Percentiles rank a stretch among this genome's conserved stretches.
phyloP scores from a whole-genome alignment of 139 green algal species.

The Mychonastes homosphaera region DNA sequence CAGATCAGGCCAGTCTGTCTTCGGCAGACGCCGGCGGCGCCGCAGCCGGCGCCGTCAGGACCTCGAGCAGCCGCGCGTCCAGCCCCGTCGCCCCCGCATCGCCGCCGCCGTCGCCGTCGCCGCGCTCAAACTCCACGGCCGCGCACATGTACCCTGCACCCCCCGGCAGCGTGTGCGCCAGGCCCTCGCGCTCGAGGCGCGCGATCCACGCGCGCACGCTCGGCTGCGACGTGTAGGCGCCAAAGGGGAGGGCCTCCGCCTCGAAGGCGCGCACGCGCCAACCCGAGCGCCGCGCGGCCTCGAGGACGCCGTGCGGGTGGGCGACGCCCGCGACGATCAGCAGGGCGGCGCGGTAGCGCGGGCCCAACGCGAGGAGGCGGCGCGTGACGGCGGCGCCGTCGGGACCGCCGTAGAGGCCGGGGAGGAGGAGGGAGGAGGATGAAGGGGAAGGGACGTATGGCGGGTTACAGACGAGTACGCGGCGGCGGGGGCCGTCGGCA shows the following conservation, averaged over 20 bases:
- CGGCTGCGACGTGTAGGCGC: constrained; percentile 39
- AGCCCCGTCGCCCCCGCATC: constrained; percentile 6
- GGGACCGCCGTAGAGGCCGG: constrained; percentile 30
- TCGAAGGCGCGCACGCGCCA: constrained; percentile 31
- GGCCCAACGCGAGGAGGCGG: constrained; percentile 31
- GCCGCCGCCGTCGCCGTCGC: not conserved
- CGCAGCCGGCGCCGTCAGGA: constrained; percentile 32
- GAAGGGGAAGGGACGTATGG: too few relatives aligned
- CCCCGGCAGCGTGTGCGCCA: constrained; percentile 23
- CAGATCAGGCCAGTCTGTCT: too few relatives aligned
- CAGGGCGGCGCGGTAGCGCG: constrained; percentile 26
- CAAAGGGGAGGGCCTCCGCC: constrained; percentile 34
- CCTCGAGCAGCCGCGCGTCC: constrained; percentile 16
- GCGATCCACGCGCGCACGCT: constrained; percentile 27
- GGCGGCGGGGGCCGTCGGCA: not conserved
- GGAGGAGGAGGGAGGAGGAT: constrained; percentile 49
- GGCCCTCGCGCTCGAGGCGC: constrained; percentile 22
- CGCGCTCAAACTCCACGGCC: constrained; percentile 29
- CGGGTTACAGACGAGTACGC: too few relatives aligned
- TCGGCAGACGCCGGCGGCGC: too few relatives aligned
- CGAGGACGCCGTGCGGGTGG: too few relatives aligned
- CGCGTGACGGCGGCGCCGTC: constrained; percentile 34
- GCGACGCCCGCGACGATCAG: too few relatives aligned
- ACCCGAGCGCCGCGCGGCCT: constrained; percentile 17
- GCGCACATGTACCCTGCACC: constrained; percentile 29